Evolutionary conservation across 306 rosid genomes (phyloP).

Genomic region (Echinosophora koreensis): DNA sequence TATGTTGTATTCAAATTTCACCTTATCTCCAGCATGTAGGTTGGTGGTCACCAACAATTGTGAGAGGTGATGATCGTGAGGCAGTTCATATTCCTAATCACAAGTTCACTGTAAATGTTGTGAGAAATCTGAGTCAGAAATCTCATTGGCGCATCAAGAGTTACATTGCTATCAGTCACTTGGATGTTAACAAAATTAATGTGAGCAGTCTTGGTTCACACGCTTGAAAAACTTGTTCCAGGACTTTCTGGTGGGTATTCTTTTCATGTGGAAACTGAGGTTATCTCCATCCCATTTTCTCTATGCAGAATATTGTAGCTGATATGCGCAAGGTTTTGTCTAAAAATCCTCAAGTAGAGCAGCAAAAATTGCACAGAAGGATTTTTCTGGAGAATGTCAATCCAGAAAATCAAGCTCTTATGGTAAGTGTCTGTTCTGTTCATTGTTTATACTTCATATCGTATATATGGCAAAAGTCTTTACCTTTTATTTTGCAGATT

Average conservation of each 20-base stretch:
- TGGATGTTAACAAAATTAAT: constrained; percentile 92
- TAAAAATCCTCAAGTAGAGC: constrained; percentile 97
- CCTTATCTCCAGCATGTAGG: constrained; percentile 83
- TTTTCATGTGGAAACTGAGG: constrained; percentile 37
- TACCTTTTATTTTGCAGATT: constrained; percentile 6
- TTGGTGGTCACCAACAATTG: constrained; percentile 99
- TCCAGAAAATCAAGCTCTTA: constrained; percentile 94
- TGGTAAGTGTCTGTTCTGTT: constrained; percentile 56
- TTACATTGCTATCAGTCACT: constrained; percentile 89
- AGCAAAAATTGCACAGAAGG: constrained; percentile 97
- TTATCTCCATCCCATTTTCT: constrained; percentile 28
- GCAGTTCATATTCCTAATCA: constrained; percentile 99
- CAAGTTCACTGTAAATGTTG: constrained; percentile 95
- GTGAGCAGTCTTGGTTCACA: constrained; percentile 66
- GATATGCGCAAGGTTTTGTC: constrained; percentile 99
- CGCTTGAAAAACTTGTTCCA: constrained; percentile 33
- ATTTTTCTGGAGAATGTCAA: constrained; percentile 78
- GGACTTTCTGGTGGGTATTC: constrained; percentile 39
- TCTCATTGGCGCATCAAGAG: constrained; percentile 99
- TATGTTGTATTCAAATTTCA: constrained; percentile 31
- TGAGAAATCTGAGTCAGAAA: constrained; percentile 95
- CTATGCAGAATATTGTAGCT: constrained; percentile 82
- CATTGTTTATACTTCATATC: constrained; percentile 9
- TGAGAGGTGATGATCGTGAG: constrained; percentile 99
- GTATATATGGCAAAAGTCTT: background rate